Conservation (phyloP, 192 early-diverging fungal species). For the Diversispora epigaea region DNA sequence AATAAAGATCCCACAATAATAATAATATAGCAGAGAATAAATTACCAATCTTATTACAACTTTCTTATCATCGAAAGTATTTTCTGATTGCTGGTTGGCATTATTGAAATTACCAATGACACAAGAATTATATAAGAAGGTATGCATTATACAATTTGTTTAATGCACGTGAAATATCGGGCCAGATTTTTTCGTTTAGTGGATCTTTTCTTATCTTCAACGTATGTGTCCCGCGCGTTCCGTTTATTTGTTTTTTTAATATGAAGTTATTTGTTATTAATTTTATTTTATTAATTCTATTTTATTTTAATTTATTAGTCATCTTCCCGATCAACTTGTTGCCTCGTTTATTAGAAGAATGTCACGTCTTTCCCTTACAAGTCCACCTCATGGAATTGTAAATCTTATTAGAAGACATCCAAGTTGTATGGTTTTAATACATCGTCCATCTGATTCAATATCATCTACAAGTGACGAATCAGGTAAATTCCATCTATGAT, state of each 20-base stretch:
- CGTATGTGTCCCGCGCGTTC: slow-evolving; percentile 51
- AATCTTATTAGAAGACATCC: slow-evolving; percentile 91
- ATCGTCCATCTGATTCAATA: slow-evolving; percentile 53
- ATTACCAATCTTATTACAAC: slow-evolving; percentile 11
- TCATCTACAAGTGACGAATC: slow-evolving; percentile 39
- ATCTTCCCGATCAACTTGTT: slow-evolving; percentile 85
- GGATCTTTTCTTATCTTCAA: slow-evolving; percentile 84
- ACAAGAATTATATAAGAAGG: slow-evolving; percentile 73
- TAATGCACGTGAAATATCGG: slow-evolving; percentile 92
- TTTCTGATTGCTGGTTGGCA: slow-evolving; percentile 80
- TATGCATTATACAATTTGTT: slow-evolving; percentile 87
- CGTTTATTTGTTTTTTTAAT: no score
- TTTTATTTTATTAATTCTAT: slow-evolving; percentile 19
- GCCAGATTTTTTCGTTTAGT: slow-evolving; percentile 92
- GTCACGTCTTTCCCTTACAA: slow-evolving; percentile 75
- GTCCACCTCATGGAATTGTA: slow-evolving; percentile 84
- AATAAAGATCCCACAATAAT: slow-evolving; percentile 13
- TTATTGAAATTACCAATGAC: slow-evolving; percentile 72
- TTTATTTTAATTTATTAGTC: slow-evolving; percentile 45
- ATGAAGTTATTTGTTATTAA: no score
- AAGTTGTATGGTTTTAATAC: slow-evolving; percentile 84
- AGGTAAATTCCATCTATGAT: no score
- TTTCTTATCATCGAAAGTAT: slow-evolving; percentile 63
- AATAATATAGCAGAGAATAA: not conserved
- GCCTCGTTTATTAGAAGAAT: slow-evolving; percentile 94